These are phyloP conservation scores for Hymenoscyphus scutula DNA, from an alignment of 2,329 filamentous ascomycete genomes.

Conservation along the genomic window DNA sequence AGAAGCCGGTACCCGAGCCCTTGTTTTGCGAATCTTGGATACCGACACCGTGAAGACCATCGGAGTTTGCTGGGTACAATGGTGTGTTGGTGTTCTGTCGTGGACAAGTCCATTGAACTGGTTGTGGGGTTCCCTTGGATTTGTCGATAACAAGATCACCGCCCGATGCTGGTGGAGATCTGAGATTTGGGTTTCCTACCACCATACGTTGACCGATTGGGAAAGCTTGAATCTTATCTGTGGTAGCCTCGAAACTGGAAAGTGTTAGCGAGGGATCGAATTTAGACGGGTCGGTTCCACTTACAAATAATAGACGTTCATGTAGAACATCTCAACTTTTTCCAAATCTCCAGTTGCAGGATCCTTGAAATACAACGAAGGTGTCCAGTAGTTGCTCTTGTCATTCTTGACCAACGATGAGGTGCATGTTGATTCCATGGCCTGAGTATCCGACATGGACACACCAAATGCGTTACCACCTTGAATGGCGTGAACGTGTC, in stretches of 20 bases:
- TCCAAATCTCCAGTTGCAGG: slow-evolving; percentile 58
- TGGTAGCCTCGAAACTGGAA: slow-evolving; percentile 55
- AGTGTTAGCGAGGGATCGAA: slow-evolving; percentile 30
- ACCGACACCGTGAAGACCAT: slow-evolving; percentile 52
- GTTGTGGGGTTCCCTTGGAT: slow-evolving; percentile 49
- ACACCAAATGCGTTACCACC: slow-evolving; percentile 56
- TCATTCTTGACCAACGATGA: slow-evolving; percentile 79
- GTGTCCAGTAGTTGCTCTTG: slow-evolving; percentile 86
- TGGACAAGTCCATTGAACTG: slow-evolving; percentile 60
- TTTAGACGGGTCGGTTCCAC: slow-evolving; percentile 22
- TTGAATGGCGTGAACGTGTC: slow-evolving; percentile 73
- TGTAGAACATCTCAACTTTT: slow-evolving; percentile 60
- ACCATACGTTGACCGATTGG: slow-evolving; percentile 78
- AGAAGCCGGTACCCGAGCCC: slow-evolving; percentile 63
- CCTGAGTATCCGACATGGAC: slow-evolving; percentile 57
- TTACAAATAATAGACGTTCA: slow-evolving; percentile 75
- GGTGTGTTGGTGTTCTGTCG: slow-evolving; percentile 48
- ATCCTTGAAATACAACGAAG: slow-evolving; percentile 74
- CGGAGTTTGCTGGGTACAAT: slow-evolving; percentile 53
- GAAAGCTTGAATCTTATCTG: slow-evolving; percentile 70
- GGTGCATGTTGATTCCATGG: slow-evolving; percentile 66
- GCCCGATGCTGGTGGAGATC: slow-evolving; percentile 56
- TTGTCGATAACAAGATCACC: slow-evolving; percentile 52
- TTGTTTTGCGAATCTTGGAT: slow-evolving; percentile 53
- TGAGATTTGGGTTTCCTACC: slow-evolving; percentile 66